phyloP scores from a whole-genome alignment of 2,329 filamentous ascomycete species.

The Ascochyta rabiei region DNA sequence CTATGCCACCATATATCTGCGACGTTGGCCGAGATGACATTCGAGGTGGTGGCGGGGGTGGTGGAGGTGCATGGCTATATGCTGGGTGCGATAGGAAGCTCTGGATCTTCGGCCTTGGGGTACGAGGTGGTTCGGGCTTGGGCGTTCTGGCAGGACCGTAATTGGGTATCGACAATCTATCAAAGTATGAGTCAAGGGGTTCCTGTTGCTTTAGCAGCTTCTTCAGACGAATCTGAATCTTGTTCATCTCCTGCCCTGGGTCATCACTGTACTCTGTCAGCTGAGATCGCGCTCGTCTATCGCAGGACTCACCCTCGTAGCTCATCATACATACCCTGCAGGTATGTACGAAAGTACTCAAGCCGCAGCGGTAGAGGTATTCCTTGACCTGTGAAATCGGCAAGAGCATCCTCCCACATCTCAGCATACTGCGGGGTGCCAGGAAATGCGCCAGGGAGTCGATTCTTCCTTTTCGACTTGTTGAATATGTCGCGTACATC shows the following conservation, averaged over 20 bases:
- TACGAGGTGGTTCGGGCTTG: constrained; percentile 33
- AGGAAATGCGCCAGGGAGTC: constrained; percentile 43
- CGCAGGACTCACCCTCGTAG: constrained; percentile 53
- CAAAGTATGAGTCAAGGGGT: constrained; percentile 44
- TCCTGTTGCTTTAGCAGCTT: constrained; percentile 46
- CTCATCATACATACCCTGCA: constrained; percentile 52
- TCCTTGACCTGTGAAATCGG: constrained; percentile 55
- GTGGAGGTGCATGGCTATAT: constrained; percentile 20
- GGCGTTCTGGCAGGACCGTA: constrained; percentile 36
- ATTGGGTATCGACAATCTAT: constrained; percentile 33
- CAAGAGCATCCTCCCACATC: constrained; percentile 59
- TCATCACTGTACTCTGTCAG: constrained; percentile 35
- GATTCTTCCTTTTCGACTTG: constrained; percentile 40
- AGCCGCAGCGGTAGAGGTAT: constrained; percentile 56
- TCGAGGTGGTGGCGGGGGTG: constrained; percentile 19
- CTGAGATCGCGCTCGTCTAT: neutral
- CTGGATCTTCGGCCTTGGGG: constrained; percentile 36
- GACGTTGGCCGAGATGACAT: constrained; percentile 12
- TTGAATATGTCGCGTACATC: constrained; percentile 54
- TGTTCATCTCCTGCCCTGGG: constrained; percentile 38
- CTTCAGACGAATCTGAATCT: constrained; percentile 34
- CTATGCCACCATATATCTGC: constrained; percentile 29
- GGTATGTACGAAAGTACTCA: constrained; percentile 57
- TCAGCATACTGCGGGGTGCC: constrained; percentile 52
- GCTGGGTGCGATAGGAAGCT: constrained; percentile 37